Evolutionary conservation across 768 basidiomycete genomes (phyloP).

Genomic region (Lentinula sp.): DNA sequence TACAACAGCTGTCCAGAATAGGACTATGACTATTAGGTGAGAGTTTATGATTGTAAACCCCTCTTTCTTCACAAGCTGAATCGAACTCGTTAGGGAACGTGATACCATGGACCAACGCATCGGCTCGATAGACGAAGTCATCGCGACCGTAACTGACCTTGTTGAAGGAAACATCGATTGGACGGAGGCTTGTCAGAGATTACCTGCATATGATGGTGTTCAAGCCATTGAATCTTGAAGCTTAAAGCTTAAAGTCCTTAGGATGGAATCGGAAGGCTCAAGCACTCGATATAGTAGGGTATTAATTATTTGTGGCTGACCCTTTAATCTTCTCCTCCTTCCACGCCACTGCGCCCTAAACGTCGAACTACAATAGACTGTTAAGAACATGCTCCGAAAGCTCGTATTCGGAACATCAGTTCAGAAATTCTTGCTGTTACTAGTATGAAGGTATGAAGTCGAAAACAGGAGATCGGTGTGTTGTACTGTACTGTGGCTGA

Average conservation of each 20-base stretch:
- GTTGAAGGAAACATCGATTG: conserved; percentile 75
- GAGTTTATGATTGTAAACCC: conserved; percentile 18
- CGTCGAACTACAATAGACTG: too few relatives aligned
- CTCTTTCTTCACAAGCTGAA: conserved; percentile 36
- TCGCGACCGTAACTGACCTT: conserved; percentile 72
- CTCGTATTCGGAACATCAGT: too few relatives aligned
- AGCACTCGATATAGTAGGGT: too few relatives aligned
- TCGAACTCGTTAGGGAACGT: conserved; percentile 59
- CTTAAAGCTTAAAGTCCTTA: not conserved
- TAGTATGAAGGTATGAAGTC: too few relatives aligned
- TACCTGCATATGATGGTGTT: conserved; percentile 80
- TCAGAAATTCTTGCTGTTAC: too few relatives aligned
- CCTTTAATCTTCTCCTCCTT: too few relatives aligned
- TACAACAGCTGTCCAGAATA: conserved; percentile 76
- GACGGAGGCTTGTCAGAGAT: conserved; percentile 66
- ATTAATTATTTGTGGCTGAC: too few relatives aligned
- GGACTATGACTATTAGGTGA: conserved; percentile 91
- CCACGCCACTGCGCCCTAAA: too few relatives aligned
- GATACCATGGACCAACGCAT: conserved; percentile 94
- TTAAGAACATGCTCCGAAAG: too few relatives aligned
- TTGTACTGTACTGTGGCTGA: too few relatives aligned
- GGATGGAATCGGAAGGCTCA: too few relatives aligned
- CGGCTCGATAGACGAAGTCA: conserved; percentile 84
- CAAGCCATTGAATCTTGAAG: conserved; percentile 65
- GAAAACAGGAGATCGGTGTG: too few relatives aligned